phyloP scores from a whole-genome alignment of 2,329 filamentous ascomycete species.

The Orbilia quercus region DNA sequence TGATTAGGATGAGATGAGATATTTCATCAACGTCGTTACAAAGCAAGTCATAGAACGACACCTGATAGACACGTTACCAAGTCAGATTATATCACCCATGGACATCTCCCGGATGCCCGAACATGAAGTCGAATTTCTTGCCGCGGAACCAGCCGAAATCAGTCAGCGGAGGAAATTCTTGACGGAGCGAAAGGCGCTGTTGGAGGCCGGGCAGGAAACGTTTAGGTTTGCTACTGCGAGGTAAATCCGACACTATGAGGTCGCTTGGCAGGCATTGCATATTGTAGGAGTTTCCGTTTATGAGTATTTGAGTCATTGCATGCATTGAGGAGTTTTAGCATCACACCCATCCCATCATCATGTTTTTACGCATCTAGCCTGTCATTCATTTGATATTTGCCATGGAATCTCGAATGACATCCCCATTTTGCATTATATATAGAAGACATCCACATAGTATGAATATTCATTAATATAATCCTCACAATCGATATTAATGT shows the following conservation, averaged over 20 bases:
- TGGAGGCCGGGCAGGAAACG: conserved; percentile 29
- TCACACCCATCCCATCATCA: too few relatives aligned
- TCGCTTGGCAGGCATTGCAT: neutral
- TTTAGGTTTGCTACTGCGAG: conserved; percentile 41
- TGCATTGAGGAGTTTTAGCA: too few relatives aligned
- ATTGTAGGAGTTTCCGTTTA: neutral
- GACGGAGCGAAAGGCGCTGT: conserved; percentile 19
- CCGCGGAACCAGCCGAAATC: conserved; percentile 30
- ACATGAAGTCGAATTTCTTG: conserved; percentile 37
- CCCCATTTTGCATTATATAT: too few relatives aligned
- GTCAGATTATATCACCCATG: conserved; percentile 42
- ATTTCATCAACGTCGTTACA: conserved; percentile 46
- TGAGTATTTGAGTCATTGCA: too few relatives aligned
- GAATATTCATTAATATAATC: too few relatives aligned
- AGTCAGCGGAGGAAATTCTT: conserved; percentile 31
- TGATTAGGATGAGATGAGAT: conserved; percentile 34
- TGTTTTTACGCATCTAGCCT: too few relatives aligned
- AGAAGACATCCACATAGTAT: too few relatives aligned
- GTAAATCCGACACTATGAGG: neutral
- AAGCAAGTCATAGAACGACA: conserved; percentile 49
- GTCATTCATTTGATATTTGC: too few relatives aligned
- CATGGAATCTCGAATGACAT: too few relatives aligned
- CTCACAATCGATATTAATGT: too few relatives aligned
- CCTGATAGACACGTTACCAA: conserved; percentile 36
- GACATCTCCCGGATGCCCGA: conserved; percentile 43